phyloP scores from a whole-genome alignment of 2,329 filamentous ascomycete genomes.

The Aureobasidium lini region DNA sequence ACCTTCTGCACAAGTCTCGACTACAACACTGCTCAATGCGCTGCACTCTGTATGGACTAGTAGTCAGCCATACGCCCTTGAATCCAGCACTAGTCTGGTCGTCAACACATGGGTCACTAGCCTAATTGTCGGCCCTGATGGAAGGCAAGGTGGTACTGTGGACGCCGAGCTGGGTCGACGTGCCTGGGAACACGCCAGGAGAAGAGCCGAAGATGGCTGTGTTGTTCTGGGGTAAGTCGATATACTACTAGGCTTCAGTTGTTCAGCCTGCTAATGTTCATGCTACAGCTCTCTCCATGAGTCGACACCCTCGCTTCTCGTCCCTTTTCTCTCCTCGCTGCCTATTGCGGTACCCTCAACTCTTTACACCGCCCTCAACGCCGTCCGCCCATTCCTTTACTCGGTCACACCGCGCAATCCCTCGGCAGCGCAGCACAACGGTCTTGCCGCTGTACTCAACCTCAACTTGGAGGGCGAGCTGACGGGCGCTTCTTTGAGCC shows the following conservation, averaged over 20 bases:
- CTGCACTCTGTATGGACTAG: slow-evolving; percentile 83
- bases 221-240: slow-evolving; percentile 70
- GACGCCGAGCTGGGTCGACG: slow-evolving; percentile 70
- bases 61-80: slow-evolving; percentile 74
- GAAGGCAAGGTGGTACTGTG: slow-evolving; percentile 66
- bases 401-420: slow-evolving; percentile 85
- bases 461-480: slow-evolving; percentile 75
- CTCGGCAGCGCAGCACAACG: slow-evolving; percentile 71
- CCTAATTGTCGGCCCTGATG: slow-evolving; percentile 60
- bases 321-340: slow-evolving; percentile 71
- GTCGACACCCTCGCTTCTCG: slow-evolving; percentile 76
- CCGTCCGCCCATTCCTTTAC: slow-evolving; percentile 76
- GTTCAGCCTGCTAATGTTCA: slow-evolving; percentile 10
- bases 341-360: slow-evolving; percentile 70
- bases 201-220: slow-evolving; percentile 90
- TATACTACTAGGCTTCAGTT: background rate
- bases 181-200: slow-evolving; percentile 93
- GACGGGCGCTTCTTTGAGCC: slow-evolving; percentile 63
- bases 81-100: slow-evolving; percentile 82
- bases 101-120: slow-evolving; percentile 95
- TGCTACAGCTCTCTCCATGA: slow-evolving; percentile 69
- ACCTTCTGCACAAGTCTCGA: slow-evolving; percentile 75
- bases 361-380: slow-evolving; percentile 71
- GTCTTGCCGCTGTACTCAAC: slow-evolving; percentile 72
- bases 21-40: slow-evolving; percentile 84